Percentiles rank a stretch among this genome's conserved stretches.
phyloP scores from a whole-genome alignment of 2,329 filamentous ascomycete genomes.

The Talaromyces amestolkiae region DNA sequence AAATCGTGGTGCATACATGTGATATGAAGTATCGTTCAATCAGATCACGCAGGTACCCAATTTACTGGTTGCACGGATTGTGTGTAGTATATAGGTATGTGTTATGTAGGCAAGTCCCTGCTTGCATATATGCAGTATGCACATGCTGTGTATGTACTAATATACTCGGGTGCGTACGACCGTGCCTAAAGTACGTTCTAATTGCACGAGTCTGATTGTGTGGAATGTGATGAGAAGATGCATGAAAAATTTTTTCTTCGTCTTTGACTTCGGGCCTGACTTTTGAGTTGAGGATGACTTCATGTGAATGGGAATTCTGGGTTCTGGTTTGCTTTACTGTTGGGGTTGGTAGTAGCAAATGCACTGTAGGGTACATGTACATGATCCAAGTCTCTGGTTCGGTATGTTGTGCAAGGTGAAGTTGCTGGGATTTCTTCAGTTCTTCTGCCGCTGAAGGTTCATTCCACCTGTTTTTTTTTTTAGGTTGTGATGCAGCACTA shows the following conservation, averaged over 20 bases:
- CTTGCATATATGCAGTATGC: neutral
- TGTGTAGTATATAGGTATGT: neutral
- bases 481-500: neutral
- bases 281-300: neutral
- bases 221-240: conserved; percentile 13
- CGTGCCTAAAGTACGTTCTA: neutral
- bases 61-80: neutral
- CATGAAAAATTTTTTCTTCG: neutral
- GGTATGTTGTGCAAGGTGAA: neutral
- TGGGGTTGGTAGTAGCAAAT: neutral
- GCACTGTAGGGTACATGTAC: neutral
- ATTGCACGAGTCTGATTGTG: neutral
- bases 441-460: neutral
- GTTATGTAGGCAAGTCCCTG: neutral
- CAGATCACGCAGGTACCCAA: neutral
- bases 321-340: neutral
- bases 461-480: neutral
- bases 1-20: conserved; percentile 1
- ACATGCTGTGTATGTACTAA: neutral
- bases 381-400: neutral
- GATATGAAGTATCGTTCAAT: neutral
- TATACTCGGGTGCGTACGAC: conserved; percentile 1
- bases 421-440: neutral
- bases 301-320: neutral
- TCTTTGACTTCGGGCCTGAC: neutral